Conservation (phyloP, 192 early-diverging fungal species). For the Backusella circina region DNA sequence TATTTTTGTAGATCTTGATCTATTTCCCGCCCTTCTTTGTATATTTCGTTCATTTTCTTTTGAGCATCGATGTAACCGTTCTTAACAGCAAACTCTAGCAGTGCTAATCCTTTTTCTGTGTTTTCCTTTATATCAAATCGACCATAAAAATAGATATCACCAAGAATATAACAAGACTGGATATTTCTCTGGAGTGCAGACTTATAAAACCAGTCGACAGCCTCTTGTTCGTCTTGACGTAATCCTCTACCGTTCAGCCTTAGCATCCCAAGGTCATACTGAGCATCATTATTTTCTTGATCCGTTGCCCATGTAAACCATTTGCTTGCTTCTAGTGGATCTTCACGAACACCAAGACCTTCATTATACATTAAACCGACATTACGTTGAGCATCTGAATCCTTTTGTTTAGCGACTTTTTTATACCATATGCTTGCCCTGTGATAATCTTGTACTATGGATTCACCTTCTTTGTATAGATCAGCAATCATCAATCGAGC, state of each 20-base stretch:
- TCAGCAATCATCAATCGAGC: not conserved
- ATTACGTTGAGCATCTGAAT: not conserved
- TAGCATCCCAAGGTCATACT: not conserved
- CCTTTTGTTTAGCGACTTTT: not conserved
- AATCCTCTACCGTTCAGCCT: not conserved
- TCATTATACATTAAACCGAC: not conserved
- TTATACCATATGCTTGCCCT: not conserved
- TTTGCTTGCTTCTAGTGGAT: not conserved
- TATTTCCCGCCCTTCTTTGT: not conserved
- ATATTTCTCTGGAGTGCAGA: not conserved
- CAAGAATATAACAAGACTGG: not conserved
- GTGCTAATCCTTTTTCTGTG: not conserved
- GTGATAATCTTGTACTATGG: not conserved
- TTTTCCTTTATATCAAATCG: not conserved
- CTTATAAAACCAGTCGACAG: not conserved
- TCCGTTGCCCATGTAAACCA: not conserved
- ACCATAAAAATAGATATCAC: not conserved
- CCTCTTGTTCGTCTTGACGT: not conserved
- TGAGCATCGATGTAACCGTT: not conserved
- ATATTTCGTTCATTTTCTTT: not conserved
- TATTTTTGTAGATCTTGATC: not conserved
- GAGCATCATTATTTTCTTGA: not conserved
- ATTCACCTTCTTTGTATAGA: not conserved
- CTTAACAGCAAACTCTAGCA: not conserved
- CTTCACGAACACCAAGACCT: not conserved